phyloP scores from a whole-genome alignment of 805 yeast genomes.

The Scheffersomyces coipomensis region DNA sequence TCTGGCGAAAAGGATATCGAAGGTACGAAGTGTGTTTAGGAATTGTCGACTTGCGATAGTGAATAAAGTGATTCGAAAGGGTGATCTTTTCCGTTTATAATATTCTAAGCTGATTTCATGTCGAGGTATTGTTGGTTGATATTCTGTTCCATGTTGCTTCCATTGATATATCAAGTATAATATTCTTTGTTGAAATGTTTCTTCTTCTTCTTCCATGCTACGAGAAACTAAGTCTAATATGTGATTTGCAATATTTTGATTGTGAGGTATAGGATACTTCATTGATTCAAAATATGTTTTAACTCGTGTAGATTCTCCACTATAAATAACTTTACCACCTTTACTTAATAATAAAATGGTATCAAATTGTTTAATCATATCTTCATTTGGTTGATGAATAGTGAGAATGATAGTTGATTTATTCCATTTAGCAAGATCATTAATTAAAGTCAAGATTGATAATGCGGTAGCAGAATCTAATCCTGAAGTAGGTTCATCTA shows the following conservation, averaged over 20 bases:
- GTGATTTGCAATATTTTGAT: constrained; percentile 71
- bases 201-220: constrained; percentile 22
- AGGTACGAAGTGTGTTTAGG: constrained; percentile 28
- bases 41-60: constrained; percentile 31
- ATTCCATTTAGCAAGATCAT: constrained; percentile 51
- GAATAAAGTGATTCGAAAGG: constrained; percentile 22
- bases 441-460: constrained; percentile 59
- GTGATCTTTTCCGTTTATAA: constrained; percentile 29
- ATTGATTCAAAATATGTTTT: constrained; percentile 43
- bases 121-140: constrained; percentile 17
- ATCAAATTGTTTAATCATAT: constrained; percentile 62
- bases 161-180: constrained; percentile 23
- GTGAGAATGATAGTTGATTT: constrained; percentile 69
- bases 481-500: constrained; percentile 90
- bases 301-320: constrained; percentile 52
- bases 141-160: constrained; percentile 17
- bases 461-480: constrained; percentile 79
- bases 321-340: constrained; percentile 68
- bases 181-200: constrained; percentile 18
- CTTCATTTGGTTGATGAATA: constrained; percentile 79
- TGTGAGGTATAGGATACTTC: constrained; percentile 49
- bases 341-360: constrained; percentile 66
- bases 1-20: constrained; percentile 65
- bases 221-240: constrained; percentile 66
- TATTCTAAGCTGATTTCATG: constrained; percentile 35